These are phyloP conservation scores for Quillaja saponaria DNA, from an alignment of 306 rosid species.

Conservation along the genomic window DNA sequence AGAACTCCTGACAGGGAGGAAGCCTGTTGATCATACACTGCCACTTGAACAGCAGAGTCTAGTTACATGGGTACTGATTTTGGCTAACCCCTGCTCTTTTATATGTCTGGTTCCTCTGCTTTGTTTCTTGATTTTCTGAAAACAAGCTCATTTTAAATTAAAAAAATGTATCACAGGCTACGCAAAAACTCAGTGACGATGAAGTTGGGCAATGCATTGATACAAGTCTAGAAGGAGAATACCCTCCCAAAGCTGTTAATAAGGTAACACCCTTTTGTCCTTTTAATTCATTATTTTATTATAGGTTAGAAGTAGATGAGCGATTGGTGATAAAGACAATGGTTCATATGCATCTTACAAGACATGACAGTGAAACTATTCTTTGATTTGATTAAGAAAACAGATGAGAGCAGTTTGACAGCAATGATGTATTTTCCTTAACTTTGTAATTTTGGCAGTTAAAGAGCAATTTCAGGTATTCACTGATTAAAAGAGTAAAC, in stretches of 20 bases:
- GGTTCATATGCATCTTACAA: no score
- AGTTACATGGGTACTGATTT: constrained; percentile 76
- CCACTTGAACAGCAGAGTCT: constrained; percentile 93
- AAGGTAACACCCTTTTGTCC: no score
- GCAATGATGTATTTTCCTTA: background rate
- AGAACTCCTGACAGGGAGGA: constrained; percentile 92
- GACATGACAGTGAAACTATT: constrained; percentile 6
- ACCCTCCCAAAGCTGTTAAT: constrained; percentile 82
- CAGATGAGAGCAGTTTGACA: constrained; percentile 20
- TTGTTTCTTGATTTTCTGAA: no score
- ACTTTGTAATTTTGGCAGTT: constrained; percentile 13
- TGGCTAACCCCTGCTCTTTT: constrained; percentile 19
- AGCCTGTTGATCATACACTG: no score
- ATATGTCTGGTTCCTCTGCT: no score
- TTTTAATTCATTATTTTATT: no score
- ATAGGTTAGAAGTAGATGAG: no score
- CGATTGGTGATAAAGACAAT: no score
- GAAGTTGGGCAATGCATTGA: constrained; percentile 83
- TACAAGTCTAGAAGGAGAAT: constrained; percentile 72
- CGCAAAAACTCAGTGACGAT: constrained; percentile 92
- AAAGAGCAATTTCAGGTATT: constrained; percentile 3
- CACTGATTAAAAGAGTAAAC: no score
- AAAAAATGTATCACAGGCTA: constrained; percentile 65
- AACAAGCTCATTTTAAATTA: no score
- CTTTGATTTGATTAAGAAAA: background rate